Evolutionary conservation across 164 flowering plant genomes (phyloP), one percentile per base, ranked within the genome.

Genomic region (Aristolochia contorta): DNA sequence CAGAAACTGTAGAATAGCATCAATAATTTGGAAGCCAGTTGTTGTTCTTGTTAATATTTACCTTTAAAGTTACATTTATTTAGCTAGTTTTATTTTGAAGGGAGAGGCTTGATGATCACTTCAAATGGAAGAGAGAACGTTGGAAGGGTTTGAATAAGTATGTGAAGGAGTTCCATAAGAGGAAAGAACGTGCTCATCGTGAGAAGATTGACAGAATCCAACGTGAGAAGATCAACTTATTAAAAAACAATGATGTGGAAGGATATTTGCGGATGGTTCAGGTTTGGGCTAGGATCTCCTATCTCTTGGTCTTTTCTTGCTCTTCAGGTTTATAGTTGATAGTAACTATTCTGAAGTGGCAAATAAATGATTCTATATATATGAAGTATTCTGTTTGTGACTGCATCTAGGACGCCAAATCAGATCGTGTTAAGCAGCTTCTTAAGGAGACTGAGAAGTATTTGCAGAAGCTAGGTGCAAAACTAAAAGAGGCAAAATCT

Each of bases 181-280:
- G 87, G 70, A 94, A 94, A 76, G 99, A 94, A 55, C 80, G 96
- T 49, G 72, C 81, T 58, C 96, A 90, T 65, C 89, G 97, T 10
- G 99, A 94, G 79, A 94, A 85, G 80, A 85, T 85, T 71, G 99
- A 94, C 73, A 80, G 96, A 72, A 94, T 94, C 61, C 99, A 94
- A 73, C 97, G 99, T 27, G 99, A 94, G 72, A 94, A 94, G 79
- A 91, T 94, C 53, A 90, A 89, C 75, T 76, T 94, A 25, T 72
- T 94, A 67, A 94, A 94, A 78, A 91, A 83, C 68, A 90, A 94
- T 81, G 99, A 94, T 69, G 99, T 94, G 71, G 99, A 94, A 77
- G 99, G 99, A 24, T 94, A 94, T 65, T 78, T 94, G 47, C 83
- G 99, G 48, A 94, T 94, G 99, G 99, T 94, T 73, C 93, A 94